Percentiles rank a stretch among this genome's conserved stretches.
phyloP scores from a whole-genome alignment of 225 moss, liverwort and hornwort species.

The Physcomitrium patens region DNA sequence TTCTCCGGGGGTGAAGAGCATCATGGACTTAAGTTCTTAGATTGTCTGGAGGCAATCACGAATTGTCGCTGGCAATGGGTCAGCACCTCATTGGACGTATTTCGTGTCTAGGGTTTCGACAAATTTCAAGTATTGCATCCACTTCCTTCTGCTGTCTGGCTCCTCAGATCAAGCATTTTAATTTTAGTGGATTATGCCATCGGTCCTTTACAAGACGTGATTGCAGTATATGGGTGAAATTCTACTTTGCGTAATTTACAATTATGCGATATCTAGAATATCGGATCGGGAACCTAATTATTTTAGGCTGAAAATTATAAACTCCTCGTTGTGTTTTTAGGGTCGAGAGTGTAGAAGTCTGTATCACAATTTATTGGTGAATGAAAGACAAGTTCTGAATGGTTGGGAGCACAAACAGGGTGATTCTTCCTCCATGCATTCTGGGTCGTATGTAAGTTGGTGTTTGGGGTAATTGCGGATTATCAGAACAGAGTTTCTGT shows the following conservation, averaged over 20 bases:
- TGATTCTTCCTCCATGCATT: background rate
- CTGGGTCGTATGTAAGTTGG: slow-evolving; percentile 19
- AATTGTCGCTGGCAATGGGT: background rate
- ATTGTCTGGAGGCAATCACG: background rate
- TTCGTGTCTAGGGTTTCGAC: slow-evolving; percentile 11
- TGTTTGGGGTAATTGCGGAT: slow-evolving; percentile 1
- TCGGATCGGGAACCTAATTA: too few relatives aligned
- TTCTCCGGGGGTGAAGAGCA: slow-evolving; percentile 53
- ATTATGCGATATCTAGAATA: too few relatives aligned
- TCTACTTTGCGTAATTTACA: background rate
- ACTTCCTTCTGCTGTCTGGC: background rate
- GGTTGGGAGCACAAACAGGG: background rate
- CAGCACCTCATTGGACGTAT: slow-evolving; percentile 26
- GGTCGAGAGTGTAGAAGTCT: background rate
- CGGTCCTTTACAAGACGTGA: background rate
- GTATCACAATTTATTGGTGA: background rate
- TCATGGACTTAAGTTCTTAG: slow-evolving; percentile 28
- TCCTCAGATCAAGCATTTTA: background rate
- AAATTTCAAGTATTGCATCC: background rate
- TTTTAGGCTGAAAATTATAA: background rate
- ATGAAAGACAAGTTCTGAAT: background rate
- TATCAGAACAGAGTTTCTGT: background rate
- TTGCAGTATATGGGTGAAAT: background rate
- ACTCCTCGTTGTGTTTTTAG: background rate
- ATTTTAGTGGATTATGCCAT: too few relatives aligned